A percentile compares a stretch with the other conserved stretches of the same genome.
These are phyloP conservation scores for Phytopythium aichiense DNA, from an alignment of 352 stramenopile genomes.

Conservation along the genomic window DNA sequence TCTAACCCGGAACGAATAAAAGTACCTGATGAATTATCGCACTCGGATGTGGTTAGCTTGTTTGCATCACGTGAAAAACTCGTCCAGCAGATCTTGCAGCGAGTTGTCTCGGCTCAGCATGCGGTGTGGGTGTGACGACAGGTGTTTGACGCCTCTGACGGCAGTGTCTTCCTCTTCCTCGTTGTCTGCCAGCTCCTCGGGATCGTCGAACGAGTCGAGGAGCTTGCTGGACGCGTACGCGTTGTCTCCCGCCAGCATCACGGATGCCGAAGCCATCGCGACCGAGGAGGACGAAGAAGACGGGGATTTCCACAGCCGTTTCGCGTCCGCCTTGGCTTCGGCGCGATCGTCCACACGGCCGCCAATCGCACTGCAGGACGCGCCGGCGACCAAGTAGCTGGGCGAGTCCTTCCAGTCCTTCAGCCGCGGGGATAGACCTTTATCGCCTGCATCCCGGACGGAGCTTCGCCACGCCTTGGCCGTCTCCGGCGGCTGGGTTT, in stretches of 20 bases:
- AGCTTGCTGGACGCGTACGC: slow-evolving; percentile 12
- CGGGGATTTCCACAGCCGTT: background rate
- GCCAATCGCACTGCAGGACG: background rate
- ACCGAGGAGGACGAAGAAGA: background rate
- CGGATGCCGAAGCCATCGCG: slow-evolving; percentile 1
- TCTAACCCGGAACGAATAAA: slow-evolving; percentile 22
- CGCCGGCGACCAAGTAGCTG: background rate
- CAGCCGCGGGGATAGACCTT: background rate
- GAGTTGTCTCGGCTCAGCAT: slow-evolving; percentile 33
- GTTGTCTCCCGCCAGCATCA: background rate
- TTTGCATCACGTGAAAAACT: slow-evolving; percentile 33
- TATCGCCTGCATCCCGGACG: slow-evolving; percentile 4
- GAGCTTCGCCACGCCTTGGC: background rate
- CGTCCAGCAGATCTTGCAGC: slow-evolving; percentile 71
- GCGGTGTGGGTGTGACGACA: background rate
- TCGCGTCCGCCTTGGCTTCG: slow-evolving; percentile 4
- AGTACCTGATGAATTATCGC: slow-evolving; percentile 63
- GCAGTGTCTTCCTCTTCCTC: slow-evolving; percentile 18
- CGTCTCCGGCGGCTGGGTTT: slow-evolving; percentile 16
- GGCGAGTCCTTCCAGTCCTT: slow-evolving; percentile 7
- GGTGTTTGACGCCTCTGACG: slow-evolving; percentile 3
- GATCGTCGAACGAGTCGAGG: slow-evolving; percentile 2
- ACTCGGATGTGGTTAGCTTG: slow-evolving; percentile 4
- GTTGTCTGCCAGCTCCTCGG: slow-evolving; percentile 21
- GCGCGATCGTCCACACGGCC: background rate